Percentiles rank a stretch among this genome's conserved stretches.
Evolutionary conservation across 2,329 filamentous ascomycete species (phyloP).

Genomic region (Xylaria sp.): DNA sequence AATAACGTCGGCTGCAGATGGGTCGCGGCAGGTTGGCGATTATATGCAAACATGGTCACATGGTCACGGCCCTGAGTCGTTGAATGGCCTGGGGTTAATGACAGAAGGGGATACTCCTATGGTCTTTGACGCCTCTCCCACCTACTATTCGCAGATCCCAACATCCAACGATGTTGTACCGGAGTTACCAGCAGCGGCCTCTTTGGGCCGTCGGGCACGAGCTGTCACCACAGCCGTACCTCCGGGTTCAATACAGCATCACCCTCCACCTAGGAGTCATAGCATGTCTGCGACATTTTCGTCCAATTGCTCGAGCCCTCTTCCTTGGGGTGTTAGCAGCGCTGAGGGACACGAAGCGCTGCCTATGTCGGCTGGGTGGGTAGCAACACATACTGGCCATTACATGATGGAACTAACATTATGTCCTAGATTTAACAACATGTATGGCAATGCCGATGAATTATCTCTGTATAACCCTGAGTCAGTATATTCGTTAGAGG

Average conservation of each 20-base stretch:
- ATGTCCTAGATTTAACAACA: slow-evolving; percentile 41
- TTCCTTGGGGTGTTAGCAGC: slow-evolving; percentile 44
- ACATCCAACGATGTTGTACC: slow-evolving; percentile 44
- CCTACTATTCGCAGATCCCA: slow-evolving; percentile 44
- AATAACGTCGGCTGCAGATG: slow-evolving; percentile 39
- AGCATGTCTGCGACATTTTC: slow-evolving; percentile 48
- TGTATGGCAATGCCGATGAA: slow-evolving; percentile 46
- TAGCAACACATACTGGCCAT: not conserved
- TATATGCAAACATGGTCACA: slow-evolving; percentile 48
- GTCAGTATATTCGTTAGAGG: slow-evolving; percentile 45
- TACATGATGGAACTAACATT: slow-evolving; percentile 17
- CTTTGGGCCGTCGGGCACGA: slow-evolving; percentile 41
- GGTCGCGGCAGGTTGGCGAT: slow-evolving; percentile 43
- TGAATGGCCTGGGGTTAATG: slow-evolving; percentile 46
- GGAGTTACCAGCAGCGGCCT: slow-evolving; percentile 39
- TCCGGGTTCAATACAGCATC: slow-evolving; percentile 40
- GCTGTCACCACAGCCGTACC: slow-evolving; percentile 44
- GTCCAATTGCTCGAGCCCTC: slow-evolving; percentile 44
- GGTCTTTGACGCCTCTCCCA: slow-evolving; percentile 43
- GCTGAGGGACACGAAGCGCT: slow-evolving; percentile 44
- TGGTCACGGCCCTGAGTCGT: slow-evolving; percentile 40
- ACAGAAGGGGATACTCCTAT: slow-evolving; percentile 44
- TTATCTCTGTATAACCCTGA: slow-evolving; percentile 46
- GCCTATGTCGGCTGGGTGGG: slow-evolving; percentile 44
- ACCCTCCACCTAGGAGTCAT: slow-evolving; percentile 42